Evolutionary conservation across 345 rosid genomes (phyloP).

Genomic region (Eutrema heterophyllum): DNA sequence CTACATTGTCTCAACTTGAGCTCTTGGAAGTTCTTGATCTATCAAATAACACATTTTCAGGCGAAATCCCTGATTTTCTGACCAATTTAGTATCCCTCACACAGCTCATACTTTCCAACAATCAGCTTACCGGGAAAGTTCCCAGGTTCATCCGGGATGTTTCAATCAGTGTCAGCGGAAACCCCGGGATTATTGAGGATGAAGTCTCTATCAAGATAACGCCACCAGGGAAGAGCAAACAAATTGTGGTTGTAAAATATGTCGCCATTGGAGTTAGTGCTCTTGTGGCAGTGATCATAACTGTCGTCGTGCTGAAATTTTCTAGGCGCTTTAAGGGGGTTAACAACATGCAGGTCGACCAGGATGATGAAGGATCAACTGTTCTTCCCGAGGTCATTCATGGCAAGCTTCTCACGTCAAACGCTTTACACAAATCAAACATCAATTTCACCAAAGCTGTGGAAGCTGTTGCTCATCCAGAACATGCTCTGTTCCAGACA

Average conservation of each 20-base stretch:
- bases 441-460: slow-evolving; percentile 66
- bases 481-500: slow-evolving; percentile 44
- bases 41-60: slow-evolving; percentile 54
- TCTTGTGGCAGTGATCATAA: slow-evolving; percentile 30
- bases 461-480: slow-evolving; percentile 52
- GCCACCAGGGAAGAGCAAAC: slow-evolving; percentile 21
- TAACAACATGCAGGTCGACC: slow-evolving; percentile 35
- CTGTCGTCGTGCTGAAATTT: slow-evolving; percentile 24
- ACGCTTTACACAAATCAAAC: slow-evolving; percentile 50
- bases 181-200: slow-evolving; percentile 28
- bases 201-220: not conserved
- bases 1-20: slow-evolving; percentile 24
- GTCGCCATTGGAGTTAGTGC: slow-evolving; percentile 36
- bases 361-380: slow-evolving; percentile 34
- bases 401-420: slow-evolving; percentile 57
- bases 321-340: slow-evolving; percentile 46
- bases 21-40: slow-evolving; percentile 74
- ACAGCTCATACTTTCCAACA: slow-evolving; percentile 52
- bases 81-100: slow-evolving; percentile 32
- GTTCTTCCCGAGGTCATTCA: slow-evolving; percentile 50
- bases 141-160: slow-evolving; percentile 36
- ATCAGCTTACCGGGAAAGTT: slow-evolving; percentile 46
- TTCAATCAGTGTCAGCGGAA: slow-evolving; percentile 35
- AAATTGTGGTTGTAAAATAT: slow-evolving; percentile 29
- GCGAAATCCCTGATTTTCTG: slow-evolving; percentile 41